A percentile compares a stretch with the other conserved stretches of the same genome.
These are phyloP conservation scores for Eimeria tenella DNA, from an alignment of 169 alveolate genomes.

Conservation along the genomic window DNA sequence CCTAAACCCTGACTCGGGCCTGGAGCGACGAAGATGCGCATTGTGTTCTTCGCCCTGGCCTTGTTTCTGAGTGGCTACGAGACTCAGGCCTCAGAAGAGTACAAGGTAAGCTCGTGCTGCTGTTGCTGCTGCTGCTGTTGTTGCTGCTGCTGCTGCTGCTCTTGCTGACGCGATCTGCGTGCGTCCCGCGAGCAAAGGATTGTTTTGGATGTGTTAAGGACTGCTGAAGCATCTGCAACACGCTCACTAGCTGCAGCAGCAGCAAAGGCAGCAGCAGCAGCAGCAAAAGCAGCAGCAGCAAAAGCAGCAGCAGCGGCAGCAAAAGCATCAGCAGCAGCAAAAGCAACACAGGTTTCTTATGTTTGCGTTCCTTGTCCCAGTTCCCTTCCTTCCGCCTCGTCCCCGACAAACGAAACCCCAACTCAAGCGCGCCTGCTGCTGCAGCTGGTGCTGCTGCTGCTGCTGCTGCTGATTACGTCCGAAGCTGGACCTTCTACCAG, in stretches of 20 bases:
- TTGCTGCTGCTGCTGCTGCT: slow-evolving; percentile 15
- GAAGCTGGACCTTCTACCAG: slow-evolving; percentile 3
- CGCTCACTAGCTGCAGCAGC: background rate
- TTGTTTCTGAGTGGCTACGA: background rate
- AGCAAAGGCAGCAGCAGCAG: background rate
- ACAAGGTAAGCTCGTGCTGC: background rate
- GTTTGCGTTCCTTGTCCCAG: background rate
- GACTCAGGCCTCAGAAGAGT: background rate
- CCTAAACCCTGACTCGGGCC: background rate
- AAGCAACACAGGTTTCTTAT: too few relatives aligned
- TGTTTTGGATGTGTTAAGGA: background rate
- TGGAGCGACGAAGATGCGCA: background rate
- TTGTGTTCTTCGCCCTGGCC: background rate
- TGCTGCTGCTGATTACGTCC: background rate
- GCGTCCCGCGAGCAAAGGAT: background rate
- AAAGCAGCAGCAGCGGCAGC: background rate
- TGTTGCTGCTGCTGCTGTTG: background rate
- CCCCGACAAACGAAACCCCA: too few relatives aligned
- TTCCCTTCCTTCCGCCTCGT: background rate
- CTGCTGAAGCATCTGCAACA: background rate
- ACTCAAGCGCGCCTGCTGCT: background rate
- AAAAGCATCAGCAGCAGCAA: background rate
- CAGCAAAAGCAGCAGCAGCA: background rate
- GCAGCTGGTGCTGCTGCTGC: background rate
- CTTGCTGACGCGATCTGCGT: background rate